Conservation (phyloP, 345 rosid species). For the rapeseed (Brassica napus) region DNA sequence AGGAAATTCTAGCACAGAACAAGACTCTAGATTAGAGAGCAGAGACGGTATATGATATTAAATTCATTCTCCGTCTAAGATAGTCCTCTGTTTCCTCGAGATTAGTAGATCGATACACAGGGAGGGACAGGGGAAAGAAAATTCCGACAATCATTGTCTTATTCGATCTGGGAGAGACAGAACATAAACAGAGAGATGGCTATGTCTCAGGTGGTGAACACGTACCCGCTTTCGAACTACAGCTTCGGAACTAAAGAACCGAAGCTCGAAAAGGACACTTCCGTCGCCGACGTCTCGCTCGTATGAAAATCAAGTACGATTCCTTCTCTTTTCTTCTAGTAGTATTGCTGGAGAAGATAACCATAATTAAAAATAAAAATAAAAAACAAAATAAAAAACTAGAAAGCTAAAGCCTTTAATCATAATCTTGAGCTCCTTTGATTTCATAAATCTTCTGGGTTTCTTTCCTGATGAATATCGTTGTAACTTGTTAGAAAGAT, state of each 20-base stretch:
- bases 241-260: slow-evolving; percentile 96
- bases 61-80: slow-evolving; percentile 18
- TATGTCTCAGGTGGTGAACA: slow-evolving; percentile 77
- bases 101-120: background rate
- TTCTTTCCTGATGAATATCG: background rate
- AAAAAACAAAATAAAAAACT: slow-evolving; percentile 48
- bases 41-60: background rate
- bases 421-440: background rate
- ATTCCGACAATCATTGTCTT: background rate
- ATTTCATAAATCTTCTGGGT: too few species aligned
- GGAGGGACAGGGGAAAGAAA: background rate
- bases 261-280: slow-evolving; percentile 92
- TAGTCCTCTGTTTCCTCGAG: background rate
- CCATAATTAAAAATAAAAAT: background rate
- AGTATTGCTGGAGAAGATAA: background rate
- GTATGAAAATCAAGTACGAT: slow-evolving; percentile 91
- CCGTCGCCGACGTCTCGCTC: slow-evolving; percentile 97
- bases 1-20: background rate
- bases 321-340: background rate
- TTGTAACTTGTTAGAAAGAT: background rate
- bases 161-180: background rate
- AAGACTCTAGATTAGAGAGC: background rate
- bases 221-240: slow-evolving; percentile 90
- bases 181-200: slow-evolving; percentile 50
- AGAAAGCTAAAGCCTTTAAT: slow-evolving; percentile 12